Conservation (phyloP, 148 eudicot species). For the Dysphania ambrosioides region DNA sequence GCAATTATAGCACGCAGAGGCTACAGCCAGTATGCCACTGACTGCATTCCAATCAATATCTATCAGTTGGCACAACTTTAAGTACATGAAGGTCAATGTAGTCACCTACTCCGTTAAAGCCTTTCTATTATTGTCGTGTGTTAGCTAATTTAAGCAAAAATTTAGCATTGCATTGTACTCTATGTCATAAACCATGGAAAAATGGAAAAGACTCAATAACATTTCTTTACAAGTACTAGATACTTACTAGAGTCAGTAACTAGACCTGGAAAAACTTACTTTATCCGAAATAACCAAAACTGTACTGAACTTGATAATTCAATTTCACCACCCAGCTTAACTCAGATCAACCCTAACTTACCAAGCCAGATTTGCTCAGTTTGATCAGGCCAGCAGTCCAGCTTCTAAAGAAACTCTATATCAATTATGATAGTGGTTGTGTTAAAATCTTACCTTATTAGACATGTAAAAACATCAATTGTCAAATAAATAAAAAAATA, state of each 20-base stretch:
- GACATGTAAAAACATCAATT: neutral
- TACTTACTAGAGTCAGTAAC: neutral
- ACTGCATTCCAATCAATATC: conserved; percentile 43
- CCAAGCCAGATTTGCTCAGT: neutral
- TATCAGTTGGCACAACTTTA: conserved; percentile 39
- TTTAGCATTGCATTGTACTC: conserved; percentile 16
- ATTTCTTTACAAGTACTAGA: no score
- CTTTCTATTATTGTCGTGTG: neutral
- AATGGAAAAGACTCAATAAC: neutral
- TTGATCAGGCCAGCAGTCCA: neutral
- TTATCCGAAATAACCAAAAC: neutral
- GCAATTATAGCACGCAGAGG: conserved; percentile 41
- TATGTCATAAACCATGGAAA: conserved; percentile 16
- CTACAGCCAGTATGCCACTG: conserved; percentile 41
- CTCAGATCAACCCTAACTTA: neutral
- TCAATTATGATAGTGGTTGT: neutral
- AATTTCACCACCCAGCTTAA: neutral
- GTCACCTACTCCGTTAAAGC: conserved; percentile 7
- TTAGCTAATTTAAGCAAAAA: conserved; percentile 14
- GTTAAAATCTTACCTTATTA: no score
- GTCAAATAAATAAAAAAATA: neutral
- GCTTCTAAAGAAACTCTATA: neutral
- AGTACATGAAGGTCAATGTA: conserved; percentile 10
- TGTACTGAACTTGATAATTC: neutral
- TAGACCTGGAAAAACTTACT: neutral